Base-by-base conservation (phyloP, 441 rosid species). In the Gossypium davidsonii region DNA sequence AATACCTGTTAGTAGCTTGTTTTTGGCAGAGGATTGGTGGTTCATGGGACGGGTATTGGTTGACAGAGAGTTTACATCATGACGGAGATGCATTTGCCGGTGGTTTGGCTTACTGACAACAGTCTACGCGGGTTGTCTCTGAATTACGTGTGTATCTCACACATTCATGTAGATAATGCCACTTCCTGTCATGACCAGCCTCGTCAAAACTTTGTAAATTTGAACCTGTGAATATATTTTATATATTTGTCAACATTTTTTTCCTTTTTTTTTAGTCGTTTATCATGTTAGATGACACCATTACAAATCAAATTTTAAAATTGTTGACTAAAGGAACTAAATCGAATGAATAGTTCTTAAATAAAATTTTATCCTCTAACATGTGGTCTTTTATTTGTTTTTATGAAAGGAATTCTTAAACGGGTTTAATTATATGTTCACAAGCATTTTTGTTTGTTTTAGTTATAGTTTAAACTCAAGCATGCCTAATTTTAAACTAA, bases 41-140 rank as follows among this genome's bases (percentile, higher is more conserved):
- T 66, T 89, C 86, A 8, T 90, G 96, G 97, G 98, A 94, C 76
- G 98, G 97, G 56, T 94, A 92, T 81, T 92, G 98, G 97, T 81
- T 94, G 62, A 91, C 97, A 10, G 98, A 91, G 80, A 91, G 96
- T 70, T 67, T 94, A 48, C 94, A 85, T 70, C 90, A 89, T 31
- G 98, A 94, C 28, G 96, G 97, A 67, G 89, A 91, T 83, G 86
- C 86, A 46, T 91, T 94, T 78, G 68, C 91, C 10, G 92, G 98
- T 70, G 97, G 96, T 9, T 75, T 94, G 82, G 98, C 97, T 77
- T 94, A 90, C 81, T 94, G 79, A 83, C 55, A 85, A 58, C 73
- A 64, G 21, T 1, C 42, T 5, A n/a, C 23, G 58, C 53, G 18
- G 31, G 28, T 58, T 8, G 11, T 60, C 67, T 15, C 31, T 53